These are phyloP conservation scores for Peziza echinospora DNA, from an alignment of 495 filamentous ascomycete genomes.

Conservation along the genomic window DNA sequence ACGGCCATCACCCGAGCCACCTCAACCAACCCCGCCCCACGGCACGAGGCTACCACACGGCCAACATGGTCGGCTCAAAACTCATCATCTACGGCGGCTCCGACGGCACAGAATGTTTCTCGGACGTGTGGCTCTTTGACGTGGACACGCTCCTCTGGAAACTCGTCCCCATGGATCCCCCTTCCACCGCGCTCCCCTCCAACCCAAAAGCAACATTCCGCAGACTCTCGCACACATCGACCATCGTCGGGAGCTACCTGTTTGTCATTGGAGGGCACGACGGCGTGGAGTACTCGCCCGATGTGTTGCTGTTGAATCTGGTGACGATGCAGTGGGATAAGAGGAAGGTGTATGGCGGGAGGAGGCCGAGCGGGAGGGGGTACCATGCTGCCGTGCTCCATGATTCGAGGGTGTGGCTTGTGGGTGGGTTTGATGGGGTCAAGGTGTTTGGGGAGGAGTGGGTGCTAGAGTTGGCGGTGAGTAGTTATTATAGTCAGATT, in stretches of 20 bases:
- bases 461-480: constrained; percentile 40
- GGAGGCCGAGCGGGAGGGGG: constrained; percentile 35
- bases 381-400: constrained; percentile 43
- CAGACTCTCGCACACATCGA: constrained; percentile 40
- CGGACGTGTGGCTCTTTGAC: constrained; percentile 48
- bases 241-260: constrained; percentile 42
- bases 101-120: constrained; percentile 43
- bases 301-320: constrained; percentile 41
- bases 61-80: constrained; percentile 46
- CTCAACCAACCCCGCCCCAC: constrained; percentile 31
- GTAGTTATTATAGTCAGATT: constrained; percentile 46
- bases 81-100: constrained; percentile 45
- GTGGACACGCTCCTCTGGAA: constrained; percentile 35
- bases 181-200: neutral
- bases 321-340: constrained; percentile 46
- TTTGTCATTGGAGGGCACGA: constrained; percentile 47
- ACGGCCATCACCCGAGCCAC: no score
- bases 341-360: constrained; percentile 39
- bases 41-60: constrained; percentile 43
- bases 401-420: constrained; percentile 35
- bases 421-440: constrained; percentile 43
- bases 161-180: constrained; percentile 26
- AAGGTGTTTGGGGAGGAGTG: constrained; percentile 42
- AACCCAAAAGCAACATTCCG: constrained; percentile 28
- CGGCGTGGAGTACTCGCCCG: constrained; percentile 42